Base-by-base conservation (phyloP, 495 filamentous ascomycete species). In the Zalerion maritima region DNA sequence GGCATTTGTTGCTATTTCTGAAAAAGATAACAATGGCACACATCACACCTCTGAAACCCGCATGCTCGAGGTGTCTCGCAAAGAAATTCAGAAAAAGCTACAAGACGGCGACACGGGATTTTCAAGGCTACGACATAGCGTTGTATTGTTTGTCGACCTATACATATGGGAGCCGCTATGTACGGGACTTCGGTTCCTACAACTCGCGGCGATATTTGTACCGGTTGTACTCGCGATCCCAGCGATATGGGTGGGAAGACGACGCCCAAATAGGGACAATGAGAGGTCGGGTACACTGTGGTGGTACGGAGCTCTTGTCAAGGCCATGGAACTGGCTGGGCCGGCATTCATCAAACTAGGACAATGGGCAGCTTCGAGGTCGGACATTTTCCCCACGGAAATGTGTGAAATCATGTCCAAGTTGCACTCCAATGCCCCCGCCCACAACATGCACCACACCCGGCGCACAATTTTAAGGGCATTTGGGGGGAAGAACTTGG, bases 281-380 rank as follows among this genome's bases (percentile, higher is more conserved):
- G 77, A 86, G 48, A 67, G 80, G 24, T 58, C 55, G 11, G 91
- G 89, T 11, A 83, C 86, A 7, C 38, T 96, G 8, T 93, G 82
- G 86, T 99, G 89, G 91, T 96, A 94, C 60, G 62, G 57, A 1
- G 92, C 94, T 46, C 50, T 99, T 22, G 82, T 96, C 4, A 68
- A 63, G 29, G 64, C 75, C 2, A 94, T 99, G 91, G 91, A 99
- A 53, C 69, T 74, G 35, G 84, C 86, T 19, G 91, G 91, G 4
- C 85, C 91, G 19, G 86, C 91, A 0, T 99, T 96, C 45, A 96
- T 99, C 58, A 99, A 99, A 73, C 73, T 99, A 31, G 91, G 91
- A 14, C 91, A 99, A 80, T 99, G 91, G 89, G 91, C 91, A 14
- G 91, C 91, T 7, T 94, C 89, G 3, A 70, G 91, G 44, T 78